Percentiles rank a stretch among this genome's conserved stretches.
Evolutionary conservation across 2,329 filamentous ascomycete genomes (phyloP).

Genomic region (Fusarium foetens): DNA sequence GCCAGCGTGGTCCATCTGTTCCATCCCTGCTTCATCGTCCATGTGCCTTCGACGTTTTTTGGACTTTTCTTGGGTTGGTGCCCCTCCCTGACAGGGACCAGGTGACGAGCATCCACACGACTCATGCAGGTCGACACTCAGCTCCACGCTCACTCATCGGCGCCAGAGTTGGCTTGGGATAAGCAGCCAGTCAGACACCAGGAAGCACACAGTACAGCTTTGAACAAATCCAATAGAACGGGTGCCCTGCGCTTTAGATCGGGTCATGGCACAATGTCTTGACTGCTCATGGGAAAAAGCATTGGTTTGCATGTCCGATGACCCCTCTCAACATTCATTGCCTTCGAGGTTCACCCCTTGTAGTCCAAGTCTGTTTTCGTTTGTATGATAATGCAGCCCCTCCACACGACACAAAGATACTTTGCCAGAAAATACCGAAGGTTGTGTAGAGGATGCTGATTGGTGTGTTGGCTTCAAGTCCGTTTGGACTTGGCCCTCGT

Average conservation of each 20-base stretch:
- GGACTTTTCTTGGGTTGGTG: constrained; percentile 20
- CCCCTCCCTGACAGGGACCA: constrained; percentile 31
- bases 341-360: constrained; percentile 22
- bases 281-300: constrained; percentile 13
- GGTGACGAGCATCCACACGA: constrained; percentile 37
- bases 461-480: constrained; percentile 20
- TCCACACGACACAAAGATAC: constrained; percentile 27
- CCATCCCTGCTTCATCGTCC: constrained; percentile 30
- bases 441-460: constrained; percentile 15
- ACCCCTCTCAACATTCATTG: constrained; percentile 25
- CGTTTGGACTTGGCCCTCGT: constrained; percentile 5
- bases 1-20: constrained; percentile 19
- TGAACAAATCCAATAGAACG: constrained; percentile 38
- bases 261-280: constrained; percentile 30
- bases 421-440: constrained; percentile 21
- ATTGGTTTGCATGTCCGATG: constrained; percentile 32
- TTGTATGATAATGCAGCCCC: constrained; percentile 32
- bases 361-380: constrained; percentile 12
- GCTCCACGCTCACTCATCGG: constrained; percentile 35
- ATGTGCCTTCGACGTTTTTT: constrained; percentile 23
- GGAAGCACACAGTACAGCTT: constrained; percentile 33
- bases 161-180: constrained; percentile 32
- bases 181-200: constrained; percentile 36
- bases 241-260: constrained; percentile 42
- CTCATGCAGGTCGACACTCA: constrained; percentile 39